Evolutionary conservation across 257 asterid species (phyloP).

Genomic region (Oldenlandia corymbosa): DNA sequence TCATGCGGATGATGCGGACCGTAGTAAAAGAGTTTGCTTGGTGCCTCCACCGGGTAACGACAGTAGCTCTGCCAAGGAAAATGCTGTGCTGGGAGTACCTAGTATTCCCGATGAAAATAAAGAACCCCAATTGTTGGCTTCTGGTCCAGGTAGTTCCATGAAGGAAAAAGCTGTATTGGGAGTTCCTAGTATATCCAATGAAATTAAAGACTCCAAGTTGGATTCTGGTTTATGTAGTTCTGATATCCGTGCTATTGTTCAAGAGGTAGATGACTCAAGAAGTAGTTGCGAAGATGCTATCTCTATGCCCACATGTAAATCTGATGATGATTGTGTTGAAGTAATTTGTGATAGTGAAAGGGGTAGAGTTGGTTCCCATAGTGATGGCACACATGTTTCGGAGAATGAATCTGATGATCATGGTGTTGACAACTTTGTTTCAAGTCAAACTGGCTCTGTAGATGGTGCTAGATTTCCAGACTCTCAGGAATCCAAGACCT

Average conservation of each 20-base stretch:
- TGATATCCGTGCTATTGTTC: constrained; percentile 17
- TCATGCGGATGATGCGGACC: constrained; percentile 19
- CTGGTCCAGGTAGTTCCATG: constrained; percentile 26
- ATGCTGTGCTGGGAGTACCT: constrained; percentile 32
- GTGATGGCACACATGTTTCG: constrained; percentile 18
- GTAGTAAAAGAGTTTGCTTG: constrained; percentile 33
- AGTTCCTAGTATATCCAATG: constrained; percentile 25
- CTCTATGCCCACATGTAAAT: constrained; percentile 16
- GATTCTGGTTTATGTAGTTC: constrained; percentile 12
- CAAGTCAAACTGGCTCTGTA: constrained; percentile 63
- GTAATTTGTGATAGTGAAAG: constrained; percentile 29
- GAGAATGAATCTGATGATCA: constrained; percentile 40
- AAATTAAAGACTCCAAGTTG: constrained; percentile 22
- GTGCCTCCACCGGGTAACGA: constrained; percentile 36
- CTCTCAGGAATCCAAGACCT: constrained; percentile 64
- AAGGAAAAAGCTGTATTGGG: constrained; percentile 36
- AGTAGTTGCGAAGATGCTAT: constrained; percentile 12
- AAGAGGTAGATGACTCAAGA: constrained; percentile 15
- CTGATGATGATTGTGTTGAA: constrained; percentile 18
- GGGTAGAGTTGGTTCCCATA: constrained; percentile 26
- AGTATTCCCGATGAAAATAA: constrained; percentile 23
- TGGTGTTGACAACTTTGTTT: constrained; percentile 40
- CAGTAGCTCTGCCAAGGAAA: constrained; percentile 40
- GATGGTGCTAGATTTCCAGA: constrained; percentile 48
- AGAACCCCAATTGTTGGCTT: constrained; percentile 17